phyloP scores from a whole-genome alignment of 306 rosid species.

The Vigna radiata region DNA sequence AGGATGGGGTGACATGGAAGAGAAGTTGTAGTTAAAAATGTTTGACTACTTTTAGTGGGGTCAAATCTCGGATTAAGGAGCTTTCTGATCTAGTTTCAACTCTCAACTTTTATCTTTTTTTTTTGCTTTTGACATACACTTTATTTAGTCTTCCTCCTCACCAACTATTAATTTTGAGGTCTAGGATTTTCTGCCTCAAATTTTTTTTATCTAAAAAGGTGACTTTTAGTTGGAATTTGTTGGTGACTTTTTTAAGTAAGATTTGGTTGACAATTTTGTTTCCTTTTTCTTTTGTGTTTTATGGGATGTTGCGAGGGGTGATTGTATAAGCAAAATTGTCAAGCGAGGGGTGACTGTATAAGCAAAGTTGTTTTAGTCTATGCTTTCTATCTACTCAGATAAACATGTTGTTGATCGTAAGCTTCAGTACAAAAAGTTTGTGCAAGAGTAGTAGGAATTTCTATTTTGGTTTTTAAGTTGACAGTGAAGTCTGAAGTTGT shows the following conservation, averaged over 20 bases:
- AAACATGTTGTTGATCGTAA: no score
- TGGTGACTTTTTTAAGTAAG: slow-evolving; percentile 60
- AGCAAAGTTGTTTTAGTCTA: no score
- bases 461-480: no score
- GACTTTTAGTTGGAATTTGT: slow-evolving; percentile 34
- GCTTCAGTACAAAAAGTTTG: no score
- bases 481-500: no score
- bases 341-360: no score
- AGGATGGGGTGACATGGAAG: not conserved
- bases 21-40: slow-evolving; percentile 40
- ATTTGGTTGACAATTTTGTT: slow-evolving; percentile 67
- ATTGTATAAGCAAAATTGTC: slow-evolving; percentile 45
- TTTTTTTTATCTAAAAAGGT: slow-evolving; percentile 46
- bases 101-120: slow-evolving; percentile 2
- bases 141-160: not conserved
- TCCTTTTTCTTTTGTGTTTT: not conserved
- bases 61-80: slow-evolving; percentile 40
- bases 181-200: slow-evolving; percentile 37
- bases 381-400: no score
- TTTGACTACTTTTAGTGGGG: slow-evolving; percentile 52
- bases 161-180: slow-evolving; percentile 37
- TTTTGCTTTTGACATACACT: slow-evolving; percentile 19
- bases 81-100: slow-evolving; percentile 27
- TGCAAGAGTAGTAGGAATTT: no score
- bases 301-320: slow-evolving; percentile 37